Conservation (phyloP, 2,329 filamentous ascomycete genomes). For the Chrysoporthe cubensis region DNA sequence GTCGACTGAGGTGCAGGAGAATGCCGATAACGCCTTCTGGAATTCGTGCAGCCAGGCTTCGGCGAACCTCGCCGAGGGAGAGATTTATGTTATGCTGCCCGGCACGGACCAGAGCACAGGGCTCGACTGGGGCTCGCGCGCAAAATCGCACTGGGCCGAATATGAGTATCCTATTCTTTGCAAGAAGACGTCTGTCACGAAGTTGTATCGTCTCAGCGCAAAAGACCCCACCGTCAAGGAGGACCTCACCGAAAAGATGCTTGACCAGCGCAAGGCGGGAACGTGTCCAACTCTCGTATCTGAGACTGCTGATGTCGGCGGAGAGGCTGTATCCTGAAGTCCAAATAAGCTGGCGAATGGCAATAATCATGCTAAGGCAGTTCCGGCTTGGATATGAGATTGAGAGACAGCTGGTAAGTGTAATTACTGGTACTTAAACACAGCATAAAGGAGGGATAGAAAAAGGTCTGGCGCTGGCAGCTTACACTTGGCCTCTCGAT, state of each 20-base stretch:
- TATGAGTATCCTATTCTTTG: background rate
- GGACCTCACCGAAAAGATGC: background rate
- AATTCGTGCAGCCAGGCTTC: background rate
- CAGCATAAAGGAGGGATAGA: too few relatives aligned
- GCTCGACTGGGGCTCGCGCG: background rate
- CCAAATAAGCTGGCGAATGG: too few relatives aligned
- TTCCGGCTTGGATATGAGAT: too few relatives aligned
- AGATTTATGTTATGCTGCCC: background rate
- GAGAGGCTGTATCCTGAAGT: too few relatives aligned
- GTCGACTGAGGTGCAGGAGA: too few relatives aligned
- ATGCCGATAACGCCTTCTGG: too few relatives aligned
- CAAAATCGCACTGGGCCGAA: background rate
- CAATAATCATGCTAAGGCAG: too few relatives aligned
- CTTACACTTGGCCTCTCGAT: too few relatives aligned
- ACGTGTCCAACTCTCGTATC: background rate
- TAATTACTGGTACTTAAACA: too few relatives aligned
- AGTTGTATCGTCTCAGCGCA: background rate
- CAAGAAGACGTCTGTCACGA: background rate
- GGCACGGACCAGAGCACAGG: background rate
- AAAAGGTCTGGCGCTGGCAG: too few relatives aligned
- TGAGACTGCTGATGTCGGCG: too few relatives aligned
- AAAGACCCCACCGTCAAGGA: background rate
- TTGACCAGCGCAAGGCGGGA: background rate
- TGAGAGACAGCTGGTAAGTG: too few relatives aligned
- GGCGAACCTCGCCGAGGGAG: background rate